Percentiles rank a stretch among this genome's conserved stretches.
Conservation (phyloP, 2,329 filamentous ascomycete species). For the Nothopassalora personata region DNA sequence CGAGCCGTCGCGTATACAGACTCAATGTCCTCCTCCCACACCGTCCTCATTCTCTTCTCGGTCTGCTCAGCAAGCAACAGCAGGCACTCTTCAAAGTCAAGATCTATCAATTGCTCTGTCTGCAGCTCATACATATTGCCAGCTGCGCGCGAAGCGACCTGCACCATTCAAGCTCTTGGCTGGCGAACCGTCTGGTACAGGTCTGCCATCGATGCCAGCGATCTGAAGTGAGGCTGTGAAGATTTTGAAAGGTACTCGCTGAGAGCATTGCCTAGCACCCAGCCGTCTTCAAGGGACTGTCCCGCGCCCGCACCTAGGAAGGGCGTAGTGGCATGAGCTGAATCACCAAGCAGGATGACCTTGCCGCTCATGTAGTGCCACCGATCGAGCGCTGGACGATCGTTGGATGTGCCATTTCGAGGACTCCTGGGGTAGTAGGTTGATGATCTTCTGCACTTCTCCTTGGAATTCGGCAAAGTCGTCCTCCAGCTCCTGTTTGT, state of each 20-base stretch:
- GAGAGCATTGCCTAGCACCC: slow-evolving; percentile 38
- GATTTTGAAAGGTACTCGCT: slow-evolving; percentile 21
- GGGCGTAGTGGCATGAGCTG: slow-evolving; percentile 52
- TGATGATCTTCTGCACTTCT: slow-evolving; percentile 22
- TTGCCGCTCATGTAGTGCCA: slow-evolving; percentile 31
- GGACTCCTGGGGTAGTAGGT: slow-evolving; percentile 20
- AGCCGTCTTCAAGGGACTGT: slow-evolving; percentile 52
- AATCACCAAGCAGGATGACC: slow-evolving; percentile 50
- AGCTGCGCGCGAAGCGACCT: slow-evolving; percentile 29
- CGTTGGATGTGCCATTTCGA: slow-evolving; percentile 26
- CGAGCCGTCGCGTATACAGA: neutral
- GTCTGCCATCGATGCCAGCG: slow-evolving; percentile 24
- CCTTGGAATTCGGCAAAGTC: slow-evolving; percentile 17
- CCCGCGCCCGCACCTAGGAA: slow-evolving; percentile 54
- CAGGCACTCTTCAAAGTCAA: slow-evolving; percentile 35
- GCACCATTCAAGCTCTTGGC: slow-evolving; percentile 33
- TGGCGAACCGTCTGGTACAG: slow-evolving; percentile 34
- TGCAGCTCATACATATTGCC: slow-evolving; percentile 36
- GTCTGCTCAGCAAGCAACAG: slow-evolving; percentile 31
- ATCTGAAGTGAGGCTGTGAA: slow-evolving; percentile 6
- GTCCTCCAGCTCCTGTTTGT: slow-evolving; percentile 21
- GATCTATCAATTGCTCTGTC: slow-evolving; percentile 31
- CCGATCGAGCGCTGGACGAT: slow-evolving; percentile 31
- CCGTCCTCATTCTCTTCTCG: slow-evolving; percentile 29
- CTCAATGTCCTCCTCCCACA: neutral